Conservation (phyloP, 2,329 filamentous ascomycete species). For the Venturia pyrina region DNA sequence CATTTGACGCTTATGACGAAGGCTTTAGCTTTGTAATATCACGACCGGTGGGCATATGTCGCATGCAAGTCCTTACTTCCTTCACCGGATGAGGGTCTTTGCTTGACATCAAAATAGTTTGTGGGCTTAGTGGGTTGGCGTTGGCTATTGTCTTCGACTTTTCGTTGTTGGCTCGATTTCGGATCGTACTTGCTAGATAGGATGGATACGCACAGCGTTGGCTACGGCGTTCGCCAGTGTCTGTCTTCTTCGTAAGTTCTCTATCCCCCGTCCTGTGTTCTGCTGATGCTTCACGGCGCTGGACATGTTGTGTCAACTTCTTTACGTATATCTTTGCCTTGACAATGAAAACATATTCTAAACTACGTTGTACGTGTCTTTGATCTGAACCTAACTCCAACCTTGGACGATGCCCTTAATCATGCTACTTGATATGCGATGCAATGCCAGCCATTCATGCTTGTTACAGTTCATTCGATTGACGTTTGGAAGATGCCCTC, state of each 20-base stretch:
- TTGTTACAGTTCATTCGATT: background rate
- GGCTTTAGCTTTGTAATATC: slow-evolving; percentile 2
- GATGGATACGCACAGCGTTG: background rate
- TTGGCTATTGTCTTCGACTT: background rate
- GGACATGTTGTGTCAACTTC: background rate
- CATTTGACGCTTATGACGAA: background rate
- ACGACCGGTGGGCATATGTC: background rate
- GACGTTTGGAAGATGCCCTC: background rate
- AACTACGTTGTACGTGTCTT: background rate
- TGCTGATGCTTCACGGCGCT: background rate
- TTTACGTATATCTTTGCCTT: background rate
- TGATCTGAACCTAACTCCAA: background rate
- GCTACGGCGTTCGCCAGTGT: background rate
- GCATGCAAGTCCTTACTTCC: background rate
- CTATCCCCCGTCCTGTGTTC: background rate
- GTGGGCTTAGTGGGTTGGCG: slow-evolving; percentile 2
- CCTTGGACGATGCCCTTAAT: background rate
- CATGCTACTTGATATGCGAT: background rate
- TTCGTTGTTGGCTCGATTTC: background rate
- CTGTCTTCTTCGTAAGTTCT: background rate
- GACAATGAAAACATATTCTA: background rate
- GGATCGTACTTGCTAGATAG: background rate
- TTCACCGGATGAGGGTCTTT: background rate
- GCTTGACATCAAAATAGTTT: background rate
- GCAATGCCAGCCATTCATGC: background rate